Conservation (phyloP, 495 filamentous ascomycete species). For the Xylaria telfairii region DNA sequence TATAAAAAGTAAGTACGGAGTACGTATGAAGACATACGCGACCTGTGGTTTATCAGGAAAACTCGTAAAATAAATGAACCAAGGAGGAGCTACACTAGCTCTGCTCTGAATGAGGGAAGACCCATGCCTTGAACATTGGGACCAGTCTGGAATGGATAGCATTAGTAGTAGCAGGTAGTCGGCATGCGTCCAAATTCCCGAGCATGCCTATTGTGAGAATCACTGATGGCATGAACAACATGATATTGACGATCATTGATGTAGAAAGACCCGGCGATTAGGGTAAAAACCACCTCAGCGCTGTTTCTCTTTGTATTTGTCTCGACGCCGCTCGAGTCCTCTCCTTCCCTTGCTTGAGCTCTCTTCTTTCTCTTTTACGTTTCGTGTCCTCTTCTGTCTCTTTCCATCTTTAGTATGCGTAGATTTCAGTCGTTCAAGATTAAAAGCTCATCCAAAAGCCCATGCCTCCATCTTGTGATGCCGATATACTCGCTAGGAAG, state of each 20-base stretch:
- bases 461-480: conserved; percentile 1
- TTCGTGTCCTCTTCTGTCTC: neutral
- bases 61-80: no score
- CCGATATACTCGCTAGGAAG: conserved; percentile 1
- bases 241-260: neutral
- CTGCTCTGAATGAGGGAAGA: neutral
- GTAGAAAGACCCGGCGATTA: neutral
- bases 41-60: neutral
- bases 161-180: neutral
- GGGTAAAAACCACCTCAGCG: neutral
- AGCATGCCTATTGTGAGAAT: neutral
- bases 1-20: no score
- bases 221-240: neutral
- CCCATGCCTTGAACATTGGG: neutral
- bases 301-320: neutral
- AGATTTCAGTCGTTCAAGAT: neutral
- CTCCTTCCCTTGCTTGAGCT: neutral
- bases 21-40: neutral
- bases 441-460: neutral
- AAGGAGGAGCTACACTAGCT: neutral
- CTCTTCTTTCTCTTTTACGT: neutral
- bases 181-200: conserved; percentile 11
- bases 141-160: neutral
- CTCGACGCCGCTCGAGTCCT: neutral
- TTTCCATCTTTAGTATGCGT: neutral